Evolutionary conservation across 352 stramenopile species (phyloP).

Genomic region (Phytophthora foliorum): DNA sequence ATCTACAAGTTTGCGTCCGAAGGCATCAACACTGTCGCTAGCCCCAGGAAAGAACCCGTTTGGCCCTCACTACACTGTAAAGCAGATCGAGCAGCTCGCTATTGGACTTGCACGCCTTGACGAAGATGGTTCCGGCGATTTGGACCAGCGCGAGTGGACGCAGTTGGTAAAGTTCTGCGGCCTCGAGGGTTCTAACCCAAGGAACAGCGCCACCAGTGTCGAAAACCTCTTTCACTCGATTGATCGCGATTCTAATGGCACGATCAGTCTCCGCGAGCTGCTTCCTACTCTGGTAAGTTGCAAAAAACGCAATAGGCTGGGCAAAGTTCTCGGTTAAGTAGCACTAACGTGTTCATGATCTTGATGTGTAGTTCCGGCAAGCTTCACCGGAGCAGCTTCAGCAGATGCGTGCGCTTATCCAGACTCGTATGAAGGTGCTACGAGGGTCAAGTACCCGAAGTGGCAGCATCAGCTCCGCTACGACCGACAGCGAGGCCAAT

Average conservation of each 20-base stretch:
- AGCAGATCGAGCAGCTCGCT: slow-evolving; percentile 69
- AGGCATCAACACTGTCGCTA: slow-evolving; percentile 8
- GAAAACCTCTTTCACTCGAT: slow-evolving; percentile 62
- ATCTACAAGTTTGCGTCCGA: slow-evolving; percentile 5
- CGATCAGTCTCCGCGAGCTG: slow-evolving; percentile 61
- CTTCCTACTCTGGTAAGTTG: slow-evolving; percentile 58
- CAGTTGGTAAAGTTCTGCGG: slow-evolving; percentile 51
- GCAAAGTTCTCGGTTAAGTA: no score
- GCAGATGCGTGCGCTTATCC: slow-evolving; percentile 51
- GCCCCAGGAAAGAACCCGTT: slow-evolving; percentile 50
- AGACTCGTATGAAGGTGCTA: slow-evolving; percentile 32
- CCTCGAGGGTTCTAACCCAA: slow-evolving; percentile 23
- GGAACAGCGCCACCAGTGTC: slow-evolving; percentile 36
- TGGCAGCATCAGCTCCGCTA: not conserved
- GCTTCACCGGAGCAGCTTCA: slow-evolving; percentile 59
- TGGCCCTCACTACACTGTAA: slow-evolving; percentile 64
- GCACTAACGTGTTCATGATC: no score
- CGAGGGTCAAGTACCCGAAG: slow-evolving; percentile 1
- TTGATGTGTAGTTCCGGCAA: slow-evolving; percentile 50
- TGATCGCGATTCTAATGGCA: slow-evolving; percentile 59
- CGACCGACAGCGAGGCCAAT: not conserved
- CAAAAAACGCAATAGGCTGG: no score
- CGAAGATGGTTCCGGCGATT: slow-evolving; percentile 64
- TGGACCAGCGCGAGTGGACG: slow-evolving; percentile 66
- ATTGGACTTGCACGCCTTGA: slow-evolving; percentile 59